Evolutionary conservation across 2,329 filamentous ascomycete genomes (phyloP).

Genomic region (Monosporascus sp.): DNA sequence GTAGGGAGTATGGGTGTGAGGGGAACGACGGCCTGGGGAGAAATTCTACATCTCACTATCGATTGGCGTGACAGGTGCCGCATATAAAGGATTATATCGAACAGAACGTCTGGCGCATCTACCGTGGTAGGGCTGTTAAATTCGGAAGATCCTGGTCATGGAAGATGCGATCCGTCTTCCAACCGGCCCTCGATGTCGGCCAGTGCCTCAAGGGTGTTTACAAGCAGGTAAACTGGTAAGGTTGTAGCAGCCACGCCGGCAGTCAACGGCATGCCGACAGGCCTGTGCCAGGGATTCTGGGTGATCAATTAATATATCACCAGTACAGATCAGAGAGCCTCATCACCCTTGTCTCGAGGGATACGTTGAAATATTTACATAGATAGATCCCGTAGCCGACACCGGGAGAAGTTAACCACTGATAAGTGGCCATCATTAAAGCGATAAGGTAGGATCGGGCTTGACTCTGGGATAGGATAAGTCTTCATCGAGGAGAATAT

Average conservation of each 20-base stretch:
- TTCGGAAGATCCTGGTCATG: neutral
- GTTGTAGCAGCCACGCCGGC: neutral
- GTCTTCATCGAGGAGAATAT: too few species aligned
- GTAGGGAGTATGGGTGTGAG: neutral
- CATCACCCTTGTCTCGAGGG: neutral
- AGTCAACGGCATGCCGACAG: neutral
- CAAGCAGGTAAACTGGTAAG: neutral
- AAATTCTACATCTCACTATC: too few species aligned
- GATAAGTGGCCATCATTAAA: too few species aligned
- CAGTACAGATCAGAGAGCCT: neutral
- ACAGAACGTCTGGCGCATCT: too few species aligned
- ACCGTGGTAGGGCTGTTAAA: too few species aligned
- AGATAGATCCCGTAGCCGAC: too few species aligned
- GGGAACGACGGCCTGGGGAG: neutral
- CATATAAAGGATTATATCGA: neutral
- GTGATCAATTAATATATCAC: neutral
- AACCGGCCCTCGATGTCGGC: neutral
- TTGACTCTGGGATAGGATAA: too few species aligned
- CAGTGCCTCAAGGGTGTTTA: neutral
- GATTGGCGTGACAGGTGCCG: neutral
- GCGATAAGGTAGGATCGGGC: too few species aligned
- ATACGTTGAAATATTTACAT: neutral
- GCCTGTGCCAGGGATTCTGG: neutral
- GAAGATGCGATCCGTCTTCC: neutral
- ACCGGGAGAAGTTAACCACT: neutral